Evolutionary conservation across 768 basidiomycete species (phyloP).

Genomic region (Artomyces pyxidatus): DNA sequence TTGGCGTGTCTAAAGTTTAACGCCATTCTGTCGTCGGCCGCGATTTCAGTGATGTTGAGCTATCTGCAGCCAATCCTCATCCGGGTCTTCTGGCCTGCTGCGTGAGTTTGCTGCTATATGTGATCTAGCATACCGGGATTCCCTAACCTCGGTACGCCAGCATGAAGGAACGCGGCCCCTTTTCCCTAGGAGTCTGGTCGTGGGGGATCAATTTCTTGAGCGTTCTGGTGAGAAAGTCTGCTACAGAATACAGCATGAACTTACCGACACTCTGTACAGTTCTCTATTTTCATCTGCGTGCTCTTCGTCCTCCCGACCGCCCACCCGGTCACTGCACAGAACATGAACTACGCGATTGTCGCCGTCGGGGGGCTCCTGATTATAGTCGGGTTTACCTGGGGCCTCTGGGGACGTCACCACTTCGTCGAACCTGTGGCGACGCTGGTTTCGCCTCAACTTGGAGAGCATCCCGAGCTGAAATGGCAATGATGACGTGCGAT

Average conservation of each 20-base stretch:
- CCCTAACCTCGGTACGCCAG: conserved; percentile 20
- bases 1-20: conserved; percentile 33
- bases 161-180: conserved; percentile 40
- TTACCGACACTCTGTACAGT: conserved; percentile 23
- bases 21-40: conserved; percentile 47
- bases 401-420: conserved; percentile 36
- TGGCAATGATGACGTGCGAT: too few species aligned
- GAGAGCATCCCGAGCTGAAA: background rate
- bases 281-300: conserved; percentile 43
- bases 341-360: conserved; percentile 54
- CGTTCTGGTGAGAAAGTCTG: conserved; percentile 29
- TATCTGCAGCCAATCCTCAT: conserved; percentile 52
- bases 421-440: conserved; percentile 42
- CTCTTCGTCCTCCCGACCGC: conserved; percentile 51
- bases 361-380: conserved; percentile 40
- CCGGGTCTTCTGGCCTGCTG: conserved; percentile 47
- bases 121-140: conserved; percentile 3
- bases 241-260: too few species aligned
- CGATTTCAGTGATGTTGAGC: conserved; percentile 49
- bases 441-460: background rate
- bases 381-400: conserved; percentile 39
- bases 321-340: conserved; percentile 36
- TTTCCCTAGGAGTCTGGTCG: conserved; percentile 44
- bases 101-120: conserved; percentile 27
- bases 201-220: conserved; percentile 43